Conservation (phyloP, 208 protist species). For the Porcisia deanei region DNA sequence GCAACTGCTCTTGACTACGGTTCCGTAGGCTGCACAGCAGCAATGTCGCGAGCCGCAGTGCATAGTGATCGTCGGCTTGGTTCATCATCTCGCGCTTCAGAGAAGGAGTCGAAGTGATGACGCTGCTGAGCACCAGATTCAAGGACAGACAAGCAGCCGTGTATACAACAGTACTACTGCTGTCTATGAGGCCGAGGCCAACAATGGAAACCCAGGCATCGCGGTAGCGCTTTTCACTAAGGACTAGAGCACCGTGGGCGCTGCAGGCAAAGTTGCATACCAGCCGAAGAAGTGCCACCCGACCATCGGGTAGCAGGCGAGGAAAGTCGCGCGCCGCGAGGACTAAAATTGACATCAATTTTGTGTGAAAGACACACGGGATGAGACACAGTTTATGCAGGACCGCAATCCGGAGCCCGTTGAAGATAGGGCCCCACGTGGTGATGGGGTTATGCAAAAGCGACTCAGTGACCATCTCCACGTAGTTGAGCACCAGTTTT, state of each 20-base stretch:
- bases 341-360: constrained; percentile 48
- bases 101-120: constrained; percentile 32
- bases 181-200: constrained; percentile 64
- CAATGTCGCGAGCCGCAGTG: constrained; percentile 51
- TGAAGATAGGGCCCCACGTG: constrained; percentile 76
- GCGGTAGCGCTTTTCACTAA: constrained; percentile 41
- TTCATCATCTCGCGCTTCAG: constrained; percentile 36
- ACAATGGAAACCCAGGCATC: constrained; percentile 60
- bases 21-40: constrained; percentile 59
- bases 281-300: constrained; percentile 64
- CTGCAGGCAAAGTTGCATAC: constrained; percentile 71
- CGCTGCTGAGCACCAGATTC: constrained; percentile 60
- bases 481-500: constrained; percentile 37
- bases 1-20: constrained; percentile 31
- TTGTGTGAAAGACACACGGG: constrained; percentile 46
- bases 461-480: constrained; percentile 44
- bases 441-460: constrained; percentile 43
- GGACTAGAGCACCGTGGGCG: constrained; percentile 54
- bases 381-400: constrained; percentile 63
- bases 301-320: constrained; percentile 51
- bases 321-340: constrained; percentile 58
- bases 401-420: constrained; percentile 65
- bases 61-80: constrained; percentile 24
- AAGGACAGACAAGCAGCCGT: constrained; percentile 70
- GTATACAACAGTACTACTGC: constrained; percentile 56